These are phyloP conservation scores for Stachybotrys echinatus DNA, from an alignment of 2,329 filamentous ascomycete genomes.

Conservation along the genomic window DNA sequence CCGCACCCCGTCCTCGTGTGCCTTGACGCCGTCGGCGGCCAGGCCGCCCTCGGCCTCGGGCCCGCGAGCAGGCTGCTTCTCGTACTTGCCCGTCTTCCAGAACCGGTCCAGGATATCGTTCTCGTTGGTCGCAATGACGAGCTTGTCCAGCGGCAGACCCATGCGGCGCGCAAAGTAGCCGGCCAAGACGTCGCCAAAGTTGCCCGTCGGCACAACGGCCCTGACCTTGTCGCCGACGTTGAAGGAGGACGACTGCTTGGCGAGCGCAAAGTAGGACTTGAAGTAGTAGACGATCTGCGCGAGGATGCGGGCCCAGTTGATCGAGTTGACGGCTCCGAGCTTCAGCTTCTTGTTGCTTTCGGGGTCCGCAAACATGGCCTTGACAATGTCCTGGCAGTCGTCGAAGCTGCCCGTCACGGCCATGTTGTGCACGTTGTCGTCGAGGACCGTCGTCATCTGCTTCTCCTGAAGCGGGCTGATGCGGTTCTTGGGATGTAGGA, in stretches of 20 bases:
- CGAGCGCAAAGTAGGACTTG: conserved; percentile 83
- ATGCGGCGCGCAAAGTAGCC: conserved; percentile 90
- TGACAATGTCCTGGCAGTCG: conserved; percentile 84
- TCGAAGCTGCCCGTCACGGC: conserved; percentile 85
- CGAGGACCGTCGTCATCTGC: conserved; percentile 90
- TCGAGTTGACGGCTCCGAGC: conserved; percentile 91
- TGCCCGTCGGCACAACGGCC: conserved; percentile 89
- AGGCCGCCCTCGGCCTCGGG: conserved; percentile 58
- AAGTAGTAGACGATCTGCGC: conserved; percentile 98
- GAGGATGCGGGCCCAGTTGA: conserved; percentile 93
- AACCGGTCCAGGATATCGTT: conserved; percentile 97
- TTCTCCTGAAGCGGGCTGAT: conserved; percentile 87
- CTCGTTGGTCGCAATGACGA: conserved; percentile 92
- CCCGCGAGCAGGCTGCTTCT: conserved; percentile 68
- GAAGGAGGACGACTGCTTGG: conserved; percentile 53
- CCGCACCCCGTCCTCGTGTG: conserved; percentile 71
- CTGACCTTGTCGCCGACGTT: conserved; percentile 65
- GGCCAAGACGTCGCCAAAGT: conserved; percentile 92
- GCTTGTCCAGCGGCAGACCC: conserved; percentile 82
- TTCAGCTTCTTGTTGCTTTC: conserved; percentile 78
- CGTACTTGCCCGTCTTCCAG: conserved; percentile 84
- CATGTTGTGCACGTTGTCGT: conserved; percentile 86
- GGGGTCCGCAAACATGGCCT: conserved; percentile 82
- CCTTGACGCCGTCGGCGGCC: conserved; percentile 53
- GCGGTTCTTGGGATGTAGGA: conserved; percentile 83